phyloP scores from a whole-genome alignment of 371 early-diverging fungal genomes.

The Saksenaea vasiformis region DNA sequence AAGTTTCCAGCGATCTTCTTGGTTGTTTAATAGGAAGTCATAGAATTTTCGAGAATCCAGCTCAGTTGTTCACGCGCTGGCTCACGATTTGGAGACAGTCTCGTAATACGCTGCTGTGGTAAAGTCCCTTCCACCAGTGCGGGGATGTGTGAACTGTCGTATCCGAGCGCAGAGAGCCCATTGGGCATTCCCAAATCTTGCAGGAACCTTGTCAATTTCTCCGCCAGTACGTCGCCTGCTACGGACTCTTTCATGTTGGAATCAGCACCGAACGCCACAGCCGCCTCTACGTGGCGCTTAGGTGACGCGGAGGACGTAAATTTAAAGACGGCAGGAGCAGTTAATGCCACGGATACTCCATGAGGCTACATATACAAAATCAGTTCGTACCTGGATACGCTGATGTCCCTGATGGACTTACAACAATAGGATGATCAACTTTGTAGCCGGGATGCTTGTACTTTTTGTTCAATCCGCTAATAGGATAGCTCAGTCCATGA shows the following conservation, averaged over 20 bases:
- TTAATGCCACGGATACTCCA: slow-evolving; percentile 87
- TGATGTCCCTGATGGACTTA: slow-evolving; percentile 23
- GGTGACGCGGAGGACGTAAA: slow-evolving; percentile 81
- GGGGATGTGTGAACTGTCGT: slow-evolving; percentile 67
- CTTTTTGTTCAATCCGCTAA: slow-evolving; percentile 80
- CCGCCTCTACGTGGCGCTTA: slow-evolving; percentile 86
- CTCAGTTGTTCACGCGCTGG: slow-evolving; percentile 70
- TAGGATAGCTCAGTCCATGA: slow-evolving; percentile 73
- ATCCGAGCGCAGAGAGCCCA: slow-evolving; percentile 84
- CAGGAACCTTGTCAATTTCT: slow-evolving; percentile 78
- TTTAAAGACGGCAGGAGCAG: slow-evolving; percentile 87
- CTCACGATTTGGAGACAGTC: slow-evolving; percentile 79
- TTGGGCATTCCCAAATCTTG: slow-evolving; percentile 78
- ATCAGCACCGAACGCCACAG: slow-evolving; percentile 80
- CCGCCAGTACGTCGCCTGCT: slow-evolving; percentile 78
- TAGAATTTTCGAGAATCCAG: slow-evolving; percentile 68
- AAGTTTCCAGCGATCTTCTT: not conserved
- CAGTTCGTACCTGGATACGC: no score
- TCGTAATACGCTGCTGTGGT: slow-evolving; percentile 93
- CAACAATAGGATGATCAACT: slow-evolving; percentile 74
- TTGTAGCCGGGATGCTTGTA: slow-evolving; percentile 86
- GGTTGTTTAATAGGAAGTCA: slow-evolving; percentile 62
- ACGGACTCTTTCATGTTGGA: slow-evolving; percentile 57
- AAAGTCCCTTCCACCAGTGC: slow-evolving; percentile 83
- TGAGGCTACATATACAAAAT: slow-evolving; percentile 29